Conservation (phyloP, 2,329 filamentous ascomycete genomes). For the Epichloe aotearoae region DNA sequence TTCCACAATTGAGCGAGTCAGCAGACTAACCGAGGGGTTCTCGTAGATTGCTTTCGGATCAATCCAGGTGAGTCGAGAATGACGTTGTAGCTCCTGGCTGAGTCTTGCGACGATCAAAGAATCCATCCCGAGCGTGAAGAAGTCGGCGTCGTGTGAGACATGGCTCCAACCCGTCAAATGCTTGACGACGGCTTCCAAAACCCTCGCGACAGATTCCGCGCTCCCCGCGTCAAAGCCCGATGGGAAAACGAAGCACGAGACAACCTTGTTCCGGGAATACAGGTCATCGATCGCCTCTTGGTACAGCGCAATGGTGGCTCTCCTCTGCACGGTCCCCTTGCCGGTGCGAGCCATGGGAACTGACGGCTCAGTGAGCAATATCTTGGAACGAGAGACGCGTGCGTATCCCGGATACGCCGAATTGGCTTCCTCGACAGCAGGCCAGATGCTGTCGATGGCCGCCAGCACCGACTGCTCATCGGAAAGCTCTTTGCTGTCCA, state of each 20-base stretch:
- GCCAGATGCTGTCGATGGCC: slow-evolving; percentile 3
- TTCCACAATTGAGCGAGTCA: not conserved
- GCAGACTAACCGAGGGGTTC: not conserved
- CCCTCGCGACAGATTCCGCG: not conserved
- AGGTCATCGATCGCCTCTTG: slow-evolving; percentile 3
- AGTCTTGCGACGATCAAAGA: slow-evolving; percentile 3
- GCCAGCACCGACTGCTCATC: not conserved
- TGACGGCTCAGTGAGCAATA: not conserved
- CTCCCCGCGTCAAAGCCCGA: not conserved
- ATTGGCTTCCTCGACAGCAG: slow-evolving; percentile 2
- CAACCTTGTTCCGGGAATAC: not conserved
- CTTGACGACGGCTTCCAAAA: not conserved
- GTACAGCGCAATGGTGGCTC: slow-evolving; percentile 7
- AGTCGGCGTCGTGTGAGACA: not conserved
- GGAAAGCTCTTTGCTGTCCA: not conserved
- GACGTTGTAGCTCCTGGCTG: not conserved
- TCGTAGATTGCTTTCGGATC: not conserved
- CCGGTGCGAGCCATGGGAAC: slow-evolving; percentile 2
- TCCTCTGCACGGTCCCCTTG: slow-evolving; percentile 7
- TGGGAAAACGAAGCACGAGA: too few relatives aligned
- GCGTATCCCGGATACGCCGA: slow-evolving; percentile 1
- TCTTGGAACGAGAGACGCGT: not conserved
- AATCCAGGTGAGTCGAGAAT: not conserved
- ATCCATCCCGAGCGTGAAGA: slow-evolving; percentile 6
- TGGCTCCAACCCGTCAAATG: not conserved